Conservation (phyloP, 2,329 filamentous ascomycete species). For the Capronia epimyces region DNA sequence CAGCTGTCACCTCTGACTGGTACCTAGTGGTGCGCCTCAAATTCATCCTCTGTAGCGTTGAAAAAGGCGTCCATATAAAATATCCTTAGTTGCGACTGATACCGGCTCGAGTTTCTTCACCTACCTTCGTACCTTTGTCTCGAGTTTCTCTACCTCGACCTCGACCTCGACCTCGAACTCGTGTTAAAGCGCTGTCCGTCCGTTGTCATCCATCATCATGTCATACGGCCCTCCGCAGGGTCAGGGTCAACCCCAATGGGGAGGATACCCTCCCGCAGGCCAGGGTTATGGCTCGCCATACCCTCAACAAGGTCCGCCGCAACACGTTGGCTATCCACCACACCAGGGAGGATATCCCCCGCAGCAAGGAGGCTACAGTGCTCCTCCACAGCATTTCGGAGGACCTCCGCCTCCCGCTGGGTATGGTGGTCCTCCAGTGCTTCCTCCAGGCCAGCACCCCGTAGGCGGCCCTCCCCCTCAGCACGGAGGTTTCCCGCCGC, state of each 20-base stretch:
- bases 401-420: conserved; percentile 10
- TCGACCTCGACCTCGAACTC: no score
- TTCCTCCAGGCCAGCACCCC: conserved; percentile 20
- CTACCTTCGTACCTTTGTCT: no score
- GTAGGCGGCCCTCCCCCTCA: conserved; percentile 33
- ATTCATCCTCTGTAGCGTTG: no score
- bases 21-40: no score
- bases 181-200: no score
- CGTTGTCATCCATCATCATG: conserved; percentile 7
- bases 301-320: conserved; percentile 25
- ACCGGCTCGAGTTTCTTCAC: no score
- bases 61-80: no score
- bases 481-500: conserved; percentile 33
- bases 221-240: conserved; percentile 23
- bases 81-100: no score
- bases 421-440: conserved; percentile 21
- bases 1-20: no score
- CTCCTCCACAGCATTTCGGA: conserved; percentile 11
- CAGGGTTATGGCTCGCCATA: conserved; percentile 23
- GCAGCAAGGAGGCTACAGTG: conserved; percentile 23
- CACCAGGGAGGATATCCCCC: conserved; percentile 25
- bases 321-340: conserved; percentile 23
- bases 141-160: no score
- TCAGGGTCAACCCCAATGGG: conserved; percentile 29
- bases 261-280: conserved; percentile 20